phyloP scores from a whole-genome alignment of 768 basidiomycete genomes.

The Kondoa malvinella region DNA sequence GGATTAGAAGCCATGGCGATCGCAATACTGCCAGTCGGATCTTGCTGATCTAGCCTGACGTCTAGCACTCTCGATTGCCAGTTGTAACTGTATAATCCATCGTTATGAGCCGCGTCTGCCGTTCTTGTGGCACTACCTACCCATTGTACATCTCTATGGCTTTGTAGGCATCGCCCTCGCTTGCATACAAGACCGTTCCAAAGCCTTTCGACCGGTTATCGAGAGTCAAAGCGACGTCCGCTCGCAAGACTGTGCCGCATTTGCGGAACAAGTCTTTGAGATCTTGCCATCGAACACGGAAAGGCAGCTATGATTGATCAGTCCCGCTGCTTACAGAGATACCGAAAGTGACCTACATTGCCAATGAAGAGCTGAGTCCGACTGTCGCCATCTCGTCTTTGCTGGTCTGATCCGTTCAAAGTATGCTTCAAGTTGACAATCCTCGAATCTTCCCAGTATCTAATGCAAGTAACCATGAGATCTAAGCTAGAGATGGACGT shows the following conservation, averaged over 20 bases:
- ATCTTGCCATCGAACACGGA: conserved; percentile 97
- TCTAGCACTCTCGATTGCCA: conserved; percentile 30
- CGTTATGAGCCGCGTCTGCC: background rate
- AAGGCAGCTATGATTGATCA: conserved; percentile 49
- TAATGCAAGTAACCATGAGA: background rate
- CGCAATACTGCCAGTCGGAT: conserved; percentile 25
- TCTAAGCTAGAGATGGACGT: background rate
- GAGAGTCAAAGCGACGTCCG: conserved; percentile 33
- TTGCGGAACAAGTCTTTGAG: conserved; percentile 93
- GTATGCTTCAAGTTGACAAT: background rate
- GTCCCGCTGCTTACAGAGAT: conserved; percentile 19
- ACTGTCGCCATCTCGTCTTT: conserved; percentile 42
- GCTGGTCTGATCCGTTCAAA: background rate
- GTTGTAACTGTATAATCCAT: conserved; percentile 18
- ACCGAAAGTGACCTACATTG: conserved; percentile 55
- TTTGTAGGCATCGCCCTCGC: conserved; percentile 80
- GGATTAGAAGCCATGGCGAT: conserved; percentile 25
- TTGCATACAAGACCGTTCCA: conserved; percentile 84
- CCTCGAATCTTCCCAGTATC: conserved; percentile 5
- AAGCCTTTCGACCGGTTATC: conserved; percentile 60
- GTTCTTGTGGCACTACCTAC: conserved; percentile 45
- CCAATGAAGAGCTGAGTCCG: conserved; percentile 90
- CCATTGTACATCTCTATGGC: conserved; percentile 96
- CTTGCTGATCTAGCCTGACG: conserved; percentile 28
- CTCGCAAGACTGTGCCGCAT: conserved; percentile 71